Conservation (phyloP, 2,329 filamentous ascomycete genomes). For the Magnaporthales sp. region DNA sequence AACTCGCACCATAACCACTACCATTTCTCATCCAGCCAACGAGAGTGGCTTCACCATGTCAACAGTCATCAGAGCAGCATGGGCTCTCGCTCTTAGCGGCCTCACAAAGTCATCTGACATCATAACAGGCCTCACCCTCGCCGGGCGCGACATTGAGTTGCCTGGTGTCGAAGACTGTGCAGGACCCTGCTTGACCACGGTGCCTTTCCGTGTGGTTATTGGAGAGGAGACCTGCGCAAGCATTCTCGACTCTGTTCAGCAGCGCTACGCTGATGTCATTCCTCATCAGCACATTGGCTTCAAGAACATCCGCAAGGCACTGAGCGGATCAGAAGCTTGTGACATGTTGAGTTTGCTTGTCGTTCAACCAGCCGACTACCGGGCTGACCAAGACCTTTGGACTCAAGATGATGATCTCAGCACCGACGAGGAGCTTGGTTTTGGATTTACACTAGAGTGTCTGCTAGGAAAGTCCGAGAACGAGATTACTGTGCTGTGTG, state of each 20-base stretch:
- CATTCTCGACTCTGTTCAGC: not conserved
- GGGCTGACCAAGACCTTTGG: not conserved
- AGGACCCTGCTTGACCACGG: constrained; percentile 16
- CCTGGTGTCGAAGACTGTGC: constrained; percentile 14
- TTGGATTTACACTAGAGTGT: not conserved
- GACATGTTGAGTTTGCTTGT: not conserved
- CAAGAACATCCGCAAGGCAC: constrained; percentile 1
- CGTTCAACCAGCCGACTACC: not conserved
- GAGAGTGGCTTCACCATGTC: constrained; percentile 9
- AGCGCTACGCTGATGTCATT: not conserved
- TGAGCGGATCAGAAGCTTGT: not conserved
- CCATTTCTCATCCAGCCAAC: not conserved
- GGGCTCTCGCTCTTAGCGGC: constrained; percentile 8
- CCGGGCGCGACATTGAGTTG: constrained; percentile 17
- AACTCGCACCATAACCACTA: not conserved
- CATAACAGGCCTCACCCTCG: constrained; percentile 13
- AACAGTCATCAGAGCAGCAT: constrained; percentile 11
- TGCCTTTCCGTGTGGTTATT: constrained; percentile 8
- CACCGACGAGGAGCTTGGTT: not conserved
- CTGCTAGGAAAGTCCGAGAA: not conserved
- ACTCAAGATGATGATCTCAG: not conserved
- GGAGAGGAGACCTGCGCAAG: not conserved
- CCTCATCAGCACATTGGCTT: constrained; percentile 1
- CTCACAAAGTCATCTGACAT: constrained; percentile 8
- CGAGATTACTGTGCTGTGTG: not conserved